Evolutionary conservation across 176 grass and related monocot genomes (phyloP), one percentile per base, ranked within the genome.

Genomic region (Otatea glauca): DNA sequence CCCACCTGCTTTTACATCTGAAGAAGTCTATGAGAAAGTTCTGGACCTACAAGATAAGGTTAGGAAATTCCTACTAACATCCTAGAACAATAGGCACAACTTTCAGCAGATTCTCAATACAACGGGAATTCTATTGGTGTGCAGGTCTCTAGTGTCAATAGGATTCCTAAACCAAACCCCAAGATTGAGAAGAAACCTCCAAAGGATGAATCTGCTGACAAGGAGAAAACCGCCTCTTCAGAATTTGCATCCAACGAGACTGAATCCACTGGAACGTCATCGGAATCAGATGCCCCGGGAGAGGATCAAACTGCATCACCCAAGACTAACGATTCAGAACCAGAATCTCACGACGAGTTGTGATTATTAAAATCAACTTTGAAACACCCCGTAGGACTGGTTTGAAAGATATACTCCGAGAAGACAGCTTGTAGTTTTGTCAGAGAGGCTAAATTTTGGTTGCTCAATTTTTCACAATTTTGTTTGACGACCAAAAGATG

Each of bases 151-250:
- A 92, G 86, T 69, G 82, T 99, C 72, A 96, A 99, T 55, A 94
- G 92, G 82, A 99, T 99, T 35, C 93, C 97, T 10, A 96, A 94
- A 89, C 97, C 97, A 82, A 99, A 99, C 79, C 92, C 97, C 41
- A 99, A 99, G 83, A 25, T 96, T 32, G 97, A 96, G 63, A 96
- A 99, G 81, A 96, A 92, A 89, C 84, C 97, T 74, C 16, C 65
- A 4, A 95, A 92, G 90, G 90, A 92, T 85, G 91, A 95, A 85
- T 21, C 85, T 67, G 62, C 32, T 59, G 82, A 10, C 69, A 87
- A 95, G 79, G 91, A 83, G 29, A 94, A 94, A 77, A 62, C 55
- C 13, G 67, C 77, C 29, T 72, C 85, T 49, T 77, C 89, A 4
- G 48, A 87, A 67, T 79, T 85, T 42, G 79, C 75, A 48, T 88